Base-by-base conservation (phyloP, 768 basidiomycete species). In the Auriscalpium vulgare region DNA sequence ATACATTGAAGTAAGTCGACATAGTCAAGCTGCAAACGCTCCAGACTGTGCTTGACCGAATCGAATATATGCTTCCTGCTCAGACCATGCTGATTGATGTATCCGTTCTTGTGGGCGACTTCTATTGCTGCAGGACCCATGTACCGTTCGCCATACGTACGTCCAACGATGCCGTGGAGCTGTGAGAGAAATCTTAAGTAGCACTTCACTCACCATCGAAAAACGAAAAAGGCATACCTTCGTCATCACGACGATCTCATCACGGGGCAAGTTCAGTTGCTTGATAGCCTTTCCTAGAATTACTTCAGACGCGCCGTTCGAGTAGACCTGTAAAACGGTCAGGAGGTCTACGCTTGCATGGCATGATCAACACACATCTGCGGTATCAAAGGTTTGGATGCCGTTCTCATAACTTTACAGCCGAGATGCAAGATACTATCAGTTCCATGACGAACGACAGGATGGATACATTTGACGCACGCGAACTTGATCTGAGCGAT, bases 1-100 rank as follows among this genome's bases (percentile, higher is more conserved):
- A 4, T 13, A 52, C 51, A 52, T 21, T 52, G 36, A 16, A 38
- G 38, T 3, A 52, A 16, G 23, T 52, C 38, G 36, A 52, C 23
- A 19, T 50, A 50, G 35, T 50, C 50, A 19, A 50, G 50, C 50
- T 50, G 50, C 23, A 50, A 34, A 35, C 36, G 51, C 38, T 52
- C 51, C 37, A 52, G 7, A 37, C 51, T 43, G 23, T 38, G 51
- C 38, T 43, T 52, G 11, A 52, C 17, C 10, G 51, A 52, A 1
- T 38, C 38, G 17, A 52, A 52, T n/a, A 52, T 37, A 23, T 52
- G 51, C 38, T 78, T 81, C 58, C 80, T 71, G 51, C 69, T 74
- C 21, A 77, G 58, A 2, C 79, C 79, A 35, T 68, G 61, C 57
- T 78, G 74, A 57, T 81, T 82, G 50, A 77, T 75, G 56, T 74